Evolutionary conservation across 2,329 filamentous ascomycete genomes (phyloP), one percentile per base, ranked within the genome.

Genomic region (Xylariales sp.): DNA sequence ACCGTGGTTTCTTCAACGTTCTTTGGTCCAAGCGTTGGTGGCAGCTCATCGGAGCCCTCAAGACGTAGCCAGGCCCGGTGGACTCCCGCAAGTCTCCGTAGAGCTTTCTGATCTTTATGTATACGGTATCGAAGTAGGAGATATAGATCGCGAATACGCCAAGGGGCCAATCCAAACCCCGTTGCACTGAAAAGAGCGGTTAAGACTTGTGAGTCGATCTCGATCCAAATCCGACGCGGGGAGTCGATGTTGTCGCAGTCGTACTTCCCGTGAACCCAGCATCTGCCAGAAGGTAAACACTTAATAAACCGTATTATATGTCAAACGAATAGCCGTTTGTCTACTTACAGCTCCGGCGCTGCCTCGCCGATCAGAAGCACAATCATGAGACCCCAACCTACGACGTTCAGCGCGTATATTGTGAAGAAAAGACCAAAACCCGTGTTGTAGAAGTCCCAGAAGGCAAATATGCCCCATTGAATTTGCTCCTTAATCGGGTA

Each of bases 331-430:
- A 23, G 23, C 23, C 23, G 23, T 23, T 23, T 23, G 23, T 23
- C 23, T 23, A 23, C 23, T 23, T 23, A 23, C 91, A 93, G 93
- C 67, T 88, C 88, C 6, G 90, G 90, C 2, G 88, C 83, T 64
- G 86, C 93, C 74, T 93, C 93, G 82, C 90, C 91, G 32, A 97
- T 87, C 1, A 97, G 83, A 18, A 97, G 83, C 80, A 97, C 97
- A 41, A 97, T 85, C 93, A 97, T 97, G 65, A 91, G 93, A 59
- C 93, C 93, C 93, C 93, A 97, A 0, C 92, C 94, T 9, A 97
- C 88, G 23, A 97, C 87, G 71, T 95, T 94, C 65, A 96, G 85
- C 12, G 91, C 89, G 79, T 97, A 97, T 5, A 97, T 78, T 1
- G 90, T 91, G 48, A 95, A 87, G 62, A 93, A 82, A 77, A 96